A percentile compares a stretch with the other conserved stretches of the same genome.
These are phyloP conservation scores for Rhizoctonia solani DNA, from an alignment of 1,284 basidiomycete genomes.

Conservation along the genomic window DNA sequence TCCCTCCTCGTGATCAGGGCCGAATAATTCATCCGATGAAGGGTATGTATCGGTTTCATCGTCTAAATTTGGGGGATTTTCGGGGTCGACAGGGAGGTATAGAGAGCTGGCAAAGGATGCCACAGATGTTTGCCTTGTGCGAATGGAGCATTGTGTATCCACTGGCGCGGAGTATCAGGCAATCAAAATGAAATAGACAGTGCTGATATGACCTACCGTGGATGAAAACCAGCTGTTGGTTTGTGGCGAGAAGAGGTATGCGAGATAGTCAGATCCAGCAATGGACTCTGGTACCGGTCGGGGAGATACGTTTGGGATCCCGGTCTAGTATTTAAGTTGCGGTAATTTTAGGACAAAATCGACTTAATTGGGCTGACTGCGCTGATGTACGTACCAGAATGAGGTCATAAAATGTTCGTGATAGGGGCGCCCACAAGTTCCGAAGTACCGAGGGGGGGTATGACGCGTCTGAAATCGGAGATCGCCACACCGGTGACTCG, in stretches of 20 bases:
- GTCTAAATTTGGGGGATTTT: constrained; percentile 1
- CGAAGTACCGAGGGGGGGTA: too few relatives aligned
- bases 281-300: neutral
- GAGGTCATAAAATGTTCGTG: constrained; percentile 15
- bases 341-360: neutral
- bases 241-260: neutral
- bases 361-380: neutral
- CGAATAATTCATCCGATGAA: constrained; percentile 27
- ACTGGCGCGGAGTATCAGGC: neutral
- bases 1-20: constrained; percentile 22
- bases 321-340: neutral
- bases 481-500: too few relatives aligned
- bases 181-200: neutral
- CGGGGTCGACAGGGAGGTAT: constrained; percentile 22
- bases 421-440: neutral
- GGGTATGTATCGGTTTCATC: constrained; percentile 22
- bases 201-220: neutral
- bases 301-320: constrained; percentile 7
- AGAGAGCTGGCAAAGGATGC: constrained; percentile 27
- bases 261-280: too few relatives aligned
- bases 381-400: neutral
- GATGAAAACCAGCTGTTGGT: constrained; percentile 10
- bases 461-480: too few relatives aligned
- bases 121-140: constrained; percentile 17
- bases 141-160: neutral